Conservation (phyloP, 768 basidiomycete genomes). For the Leccinum ochraceum region DNA sequence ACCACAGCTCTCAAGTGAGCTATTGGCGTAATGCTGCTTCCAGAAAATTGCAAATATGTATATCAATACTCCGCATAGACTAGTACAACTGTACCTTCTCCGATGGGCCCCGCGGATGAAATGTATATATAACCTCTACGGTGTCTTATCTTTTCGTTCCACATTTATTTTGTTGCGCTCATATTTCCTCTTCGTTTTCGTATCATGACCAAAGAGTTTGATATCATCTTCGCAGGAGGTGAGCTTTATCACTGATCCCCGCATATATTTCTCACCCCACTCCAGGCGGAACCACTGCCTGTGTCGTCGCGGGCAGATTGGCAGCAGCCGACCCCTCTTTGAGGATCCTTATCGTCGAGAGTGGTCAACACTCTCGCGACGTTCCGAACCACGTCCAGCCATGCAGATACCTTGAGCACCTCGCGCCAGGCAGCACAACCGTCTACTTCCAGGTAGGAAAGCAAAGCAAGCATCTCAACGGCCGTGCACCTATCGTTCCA, state of each 20-base stretch:
- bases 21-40: no score
- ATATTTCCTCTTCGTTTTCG: not conserved
- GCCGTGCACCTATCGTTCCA: slow-evolving; percentile 46
- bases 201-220: not conserved
- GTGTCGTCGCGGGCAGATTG: slow-evolving; percentile 53
- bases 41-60: no score
- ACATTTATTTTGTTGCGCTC: not conserved
- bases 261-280: not conserved
- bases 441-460: slow-evolving; percentile 43
- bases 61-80: no score
- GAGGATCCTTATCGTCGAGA: slow-evolving; percentile 62
- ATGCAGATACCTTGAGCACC: slow-evolving; percentile 47
- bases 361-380: slow-evolving; percentile 53
- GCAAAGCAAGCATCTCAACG: slow-evolving; percentile 44
- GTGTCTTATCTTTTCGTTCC: not conserved
- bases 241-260: not conserved
- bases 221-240: not conserved
- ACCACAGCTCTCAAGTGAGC: no score
- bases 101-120: no score
- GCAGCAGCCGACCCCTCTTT: slow-evolving; percentile 52
- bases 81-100: no score
- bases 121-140: no score
- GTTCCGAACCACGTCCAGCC: slow-evolving; percentile 52
- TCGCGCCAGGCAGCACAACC: slow-evolving; percentile 41
- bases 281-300: slow-evolving; percentile 51